phyloP scores from a whole-genome alignment of 1,284 basidiomycete genomes.

The Mycosarcoma mackinlayi region DNA sequence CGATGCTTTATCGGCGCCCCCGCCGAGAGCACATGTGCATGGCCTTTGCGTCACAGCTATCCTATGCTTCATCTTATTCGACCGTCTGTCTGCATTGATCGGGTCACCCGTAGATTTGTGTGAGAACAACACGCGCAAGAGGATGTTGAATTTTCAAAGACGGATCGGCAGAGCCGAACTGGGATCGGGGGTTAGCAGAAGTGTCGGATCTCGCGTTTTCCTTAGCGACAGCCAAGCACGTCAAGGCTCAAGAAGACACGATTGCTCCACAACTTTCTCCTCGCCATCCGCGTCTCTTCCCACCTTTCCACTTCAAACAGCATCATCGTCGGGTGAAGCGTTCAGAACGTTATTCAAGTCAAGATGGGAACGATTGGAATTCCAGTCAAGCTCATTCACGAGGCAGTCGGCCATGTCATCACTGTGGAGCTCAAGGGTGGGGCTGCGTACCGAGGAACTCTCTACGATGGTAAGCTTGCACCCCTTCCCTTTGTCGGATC shows the following conservation, averaged over 20 bases:
- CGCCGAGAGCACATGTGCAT: background rate
- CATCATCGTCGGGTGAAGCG: no score
- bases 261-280: background rate
- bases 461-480: conserved; percentile 77
- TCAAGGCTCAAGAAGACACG: background rate
- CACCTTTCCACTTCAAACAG: background rate
- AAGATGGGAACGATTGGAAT: conserved; percentile 67
- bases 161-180: background rate
- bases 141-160: background rate
- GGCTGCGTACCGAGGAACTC: conserved; percentile 94
- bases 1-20: conserved; percentile 2
- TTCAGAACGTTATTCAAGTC: background rate
- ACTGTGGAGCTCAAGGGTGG: conserved; percentile 98
- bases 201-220: conserved; percentile 32
- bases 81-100: background rate
- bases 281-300: background rate
- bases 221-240: conserved; percentile 4
- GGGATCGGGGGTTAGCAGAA: conserved; percentile 1
- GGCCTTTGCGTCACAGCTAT: conserved; percentile 1
- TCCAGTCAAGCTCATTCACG: conserved; percentile 69
- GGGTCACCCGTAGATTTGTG: background rate
- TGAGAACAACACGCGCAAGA: background rate
- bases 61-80: background rate
- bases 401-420: conserved; percentile 88
- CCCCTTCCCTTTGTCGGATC: no score